Percentiles rank a stretch among this genome's conserved stretches.
Evolutionary conservation across 306 rosid species (phyloP).

Genomic region (peach (Prunus persica)): Prunus_persica_NCBIv2 NC_034009.1:10549001-10549500

Average conservation of each 20-base stretch:
- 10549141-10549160: no score
- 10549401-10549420: constrained; percentile 1
- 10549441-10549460: neutral
- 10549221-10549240: neutral
- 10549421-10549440: constrained; percentile 8
- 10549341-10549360: neutral
- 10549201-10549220: neutral
- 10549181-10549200: neutral
- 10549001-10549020: no score
- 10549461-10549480: constrained; percentile 12
- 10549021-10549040: no score
- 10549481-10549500: neutral
- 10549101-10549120: no score
- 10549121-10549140: no score
- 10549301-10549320: neutral
- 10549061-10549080: no score
- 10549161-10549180: no score
- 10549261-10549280: neutral
- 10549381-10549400: neutral
- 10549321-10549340: neutral
- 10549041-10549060: no score
- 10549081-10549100: no score
- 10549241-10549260: neutral
- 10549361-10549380: neutral
- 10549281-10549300: neutral